These are phyloP conservation scores for Parasitella parasitica DNA, from an alignment of 371 early-diverging fungal species.

Conservation along the genomic window DNA sequence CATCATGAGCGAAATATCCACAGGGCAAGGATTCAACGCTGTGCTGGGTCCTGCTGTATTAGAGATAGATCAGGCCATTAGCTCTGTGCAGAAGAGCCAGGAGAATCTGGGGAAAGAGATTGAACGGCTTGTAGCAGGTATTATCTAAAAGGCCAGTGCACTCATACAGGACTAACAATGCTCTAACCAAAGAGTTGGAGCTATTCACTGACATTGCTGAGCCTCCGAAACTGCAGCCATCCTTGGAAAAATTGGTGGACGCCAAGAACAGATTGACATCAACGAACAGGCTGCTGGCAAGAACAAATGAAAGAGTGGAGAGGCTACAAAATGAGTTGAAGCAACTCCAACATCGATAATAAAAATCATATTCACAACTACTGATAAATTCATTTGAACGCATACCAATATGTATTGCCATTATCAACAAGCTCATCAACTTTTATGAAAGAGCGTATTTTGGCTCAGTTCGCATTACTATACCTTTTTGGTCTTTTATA, in stretches of 20 bases:
- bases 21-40: constrained; percentile 42
- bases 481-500: no score
- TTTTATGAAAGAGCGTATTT: no score
- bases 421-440: no score
- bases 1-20: constrained; percentile 11
- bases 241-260: constrained; percentile 47
- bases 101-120: constrained; percentile 58
- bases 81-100: constrained; percentile 54
- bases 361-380: no score
- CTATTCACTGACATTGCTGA: constrained; percentile 52
- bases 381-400: no score
- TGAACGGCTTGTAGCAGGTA: constrained; percentile 58
- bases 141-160: not conserved
- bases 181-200: constrained; percentile 28
- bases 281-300: constrained; percentile 45
- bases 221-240: constrained; percentile 53
- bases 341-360: not conserved
- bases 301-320: constrained; percentile 51
- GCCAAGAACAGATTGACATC: constrained; percentile 49
- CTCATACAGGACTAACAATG: no score
- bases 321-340: constrained; percentile 33
- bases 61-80: constrained; percentile 56
- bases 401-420: no score
- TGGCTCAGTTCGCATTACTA: no score
- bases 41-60: constrained; percentile 50